These are phyloP conservation scores for Lizanozyma gosingica DNA, from an alignment of 1,139 yeast species.

Conservation along the genomic window DNA sequence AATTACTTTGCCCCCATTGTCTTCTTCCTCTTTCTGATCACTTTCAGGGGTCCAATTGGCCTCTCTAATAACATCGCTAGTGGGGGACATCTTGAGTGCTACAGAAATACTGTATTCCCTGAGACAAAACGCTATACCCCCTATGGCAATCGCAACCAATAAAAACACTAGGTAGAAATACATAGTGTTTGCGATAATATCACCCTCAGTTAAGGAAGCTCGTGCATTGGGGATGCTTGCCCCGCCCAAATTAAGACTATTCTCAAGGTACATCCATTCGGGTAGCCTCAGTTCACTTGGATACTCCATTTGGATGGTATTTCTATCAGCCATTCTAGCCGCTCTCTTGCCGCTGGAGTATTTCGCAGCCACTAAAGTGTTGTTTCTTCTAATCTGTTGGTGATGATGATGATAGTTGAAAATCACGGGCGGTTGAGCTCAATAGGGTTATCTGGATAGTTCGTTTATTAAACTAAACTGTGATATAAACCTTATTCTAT, in stretches of 20 bases:
- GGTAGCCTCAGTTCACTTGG: no score
- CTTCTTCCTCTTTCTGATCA: conserved; percentile 5
- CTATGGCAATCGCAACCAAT: conserved; percentile 14
- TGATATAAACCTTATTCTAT: no score
- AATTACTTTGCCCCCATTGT: not conserved
- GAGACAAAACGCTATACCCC: conserved; percentile 16
- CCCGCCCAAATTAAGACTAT: not conserved
- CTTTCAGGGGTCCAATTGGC: conserved; percentile 1
- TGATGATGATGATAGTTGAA: no score
- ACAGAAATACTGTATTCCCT: conserved; percentile 19
- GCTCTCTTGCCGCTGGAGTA: no score
- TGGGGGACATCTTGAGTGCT: conserved; percentile 5
- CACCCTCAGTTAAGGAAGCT: conserved; percentile 8
- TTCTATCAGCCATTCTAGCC: no score
- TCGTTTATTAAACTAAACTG: no score
- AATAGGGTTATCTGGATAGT: no score
- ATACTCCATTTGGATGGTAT: no score
- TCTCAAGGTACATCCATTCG: not conserved
- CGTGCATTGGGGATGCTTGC: not conserved
- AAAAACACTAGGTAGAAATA: conserved; percentile 21
- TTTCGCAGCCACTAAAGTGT: no score
- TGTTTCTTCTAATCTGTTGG: no score
- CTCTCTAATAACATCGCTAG: conserved; percentile 5
- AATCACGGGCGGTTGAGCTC: no score
- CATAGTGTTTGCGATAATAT: conserved; percentile 20